These are phyloP conservation scores for Crucibulum laeve DNA, from an alignment of 768 basidiomycete genomes.

Conservation along the genomic window DNA sequence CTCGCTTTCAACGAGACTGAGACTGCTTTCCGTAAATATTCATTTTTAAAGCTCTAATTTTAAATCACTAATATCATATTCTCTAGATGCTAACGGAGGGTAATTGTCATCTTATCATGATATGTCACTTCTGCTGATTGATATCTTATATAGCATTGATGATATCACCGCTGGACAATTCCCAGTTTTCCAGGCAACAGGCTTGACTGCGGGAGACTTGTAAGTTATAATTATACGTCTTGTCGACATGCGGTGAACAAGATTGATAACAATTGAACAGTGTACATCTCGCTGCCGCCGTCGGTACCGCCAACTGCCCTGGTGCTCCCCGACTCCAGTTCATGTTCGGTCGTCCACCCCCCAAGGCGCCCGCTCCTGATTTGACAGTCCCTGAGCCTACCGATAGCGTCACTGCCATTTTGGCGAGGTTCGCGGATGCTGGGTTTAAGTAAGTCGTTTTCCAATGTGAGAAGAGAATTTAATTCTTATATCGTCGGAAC, in stretches of 20 bases:
- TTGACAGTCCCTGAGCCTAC: constrained; percentile 17
- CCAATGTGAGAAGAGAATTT: no score
- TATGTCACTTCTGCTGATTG: background rate
- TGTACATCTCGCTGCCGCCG: constrained; percentile 19
- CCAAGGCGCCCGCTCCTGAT: constrained; percentile 15
- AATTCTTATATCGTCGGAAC: no score
- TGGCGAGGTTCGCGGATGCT: constrained; percentile 20
- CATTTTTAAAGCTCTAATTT: background rate
- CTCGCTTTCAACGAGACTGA: constrained; percentile 20
- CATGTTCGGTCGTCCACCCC: constrained; percentile 21
- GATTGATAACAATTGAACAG: no score
- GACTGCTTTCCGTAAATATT: constrained; percentile 14
- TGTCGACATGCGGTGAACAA: no score
- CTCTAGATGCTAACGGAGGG: constrained; percentile 15
- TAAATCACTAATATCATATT: constrained; percentile 9
- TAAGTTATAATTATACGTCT: constrained; percentile 4
- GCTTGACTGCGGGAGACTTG: constrained; percentile 17
- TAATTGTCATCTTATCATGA: constrained; percentile 3
- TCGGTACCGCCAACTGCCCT: constrained; percentile 27
- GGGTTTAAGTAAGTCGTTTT: no score
- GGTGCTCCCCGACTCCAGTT: constrained; percentile 27
- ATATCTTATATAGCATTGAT: constrained; percentile 6
- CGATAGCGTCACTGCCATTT: constrained; percentile 18
- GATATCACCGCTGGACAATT: constrained; percentile 11
- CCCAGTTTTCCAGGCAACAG: constrained; percentile 12